Conservation (phyloP, 306 rosid genomes). For the Cicer yamashitae region DNA sequence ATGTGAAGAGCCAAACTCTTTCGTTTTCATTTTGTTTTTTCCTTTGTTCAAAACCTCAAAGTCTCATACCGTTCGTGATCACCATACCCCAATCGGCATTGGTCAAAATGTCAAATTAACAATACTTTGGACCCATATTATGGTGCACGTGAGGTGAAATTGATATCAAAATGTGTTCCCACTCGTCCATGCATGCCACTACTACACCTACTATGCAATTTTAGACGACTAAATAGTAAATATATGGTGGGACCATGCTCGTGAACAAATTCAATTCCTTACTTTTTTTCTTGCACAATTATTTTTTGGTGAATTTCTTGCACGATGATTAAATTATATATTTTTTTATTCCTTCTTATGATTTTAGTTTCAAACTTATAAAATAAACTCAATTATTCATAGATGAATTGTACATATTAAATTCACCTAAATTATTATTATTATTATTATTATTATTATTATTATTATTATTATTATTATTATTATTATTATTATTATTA, state of each 20-base stretch:
- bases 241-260: slow-evolving; percentile 21
- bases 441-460: too few relatives aligned
- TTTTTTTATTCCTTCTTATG: background rate
- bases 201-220: background rate
- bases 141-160: slow-evolving; percentile 35
- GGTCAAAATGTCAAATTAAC: slow-evolving; percentile 40
- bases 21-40: background rate
- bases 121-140: slow-evolving; percentile 30
- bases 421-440: background rate
- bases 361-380: background rate
- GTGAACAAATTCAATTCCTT: background rate
- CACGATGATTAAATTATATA: background rate
- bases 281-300: background rate
- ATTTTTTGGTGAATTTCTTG: background rate
- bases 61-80: slow-evolving; percentile 30
- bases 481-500: too few relatives aligned
- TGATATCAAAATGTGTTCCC: slow-evolving; percentile 24
- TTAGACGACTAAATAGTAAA: background rate
- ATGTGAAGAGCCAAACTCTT: slow-evolving; percentile 27
- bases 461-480: too few relatives aligned
- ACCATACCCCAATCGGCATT: background rate
- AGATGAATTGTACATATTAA: too few relatives aligned
- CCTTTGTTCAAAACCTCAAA: slow-evolving; percentile 36
- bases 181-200: background rate
- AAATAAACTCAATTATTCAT: background rate